phyloP scores from a whole-genome alignment of 2,329 filamentous ascomycete genomes.

The Claviceps quebecensis region DNA sequence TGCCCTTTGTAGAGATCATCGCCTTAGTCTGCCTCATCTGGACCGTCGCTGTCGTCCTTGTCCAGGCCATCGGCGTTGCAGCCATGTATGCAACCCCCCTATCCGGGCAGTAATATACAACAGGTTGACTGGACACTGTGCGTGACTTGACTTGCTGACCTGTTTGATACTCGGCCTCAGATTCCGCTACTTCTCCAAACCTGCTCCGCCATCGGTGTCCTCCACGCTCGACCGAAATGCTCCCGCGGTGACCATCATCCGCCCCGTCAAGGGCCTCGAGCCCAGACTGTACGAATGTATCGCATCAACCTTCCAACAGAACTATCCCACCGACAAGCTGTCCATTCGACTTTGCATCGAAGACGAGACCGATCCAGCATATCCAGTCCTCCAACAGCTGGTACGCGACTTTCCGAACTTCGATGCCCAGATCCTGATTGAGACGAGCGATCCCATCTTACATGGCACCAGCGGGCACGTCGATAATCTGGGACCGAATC shows the following conservation, averaged over 20 bases:
- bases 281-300: conserved; percentile 86
- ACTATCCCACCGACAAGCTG: conserved; percentile 63
- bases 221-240: conserved; percentile 37
- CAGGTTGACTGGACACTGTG: not conserved
- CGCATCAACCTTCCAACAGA: conserved; percentile 68
- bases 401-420: conserved; percentile 57
- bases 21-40: conserved; percentile 38
- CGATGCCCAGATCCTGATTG: conserved; percentile 62
- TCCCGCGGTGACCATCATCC: conserved; percentile 79
- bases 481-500: conserved; percentile 71
- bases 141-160: not conserved
- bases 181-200: conserved; percentile 38
- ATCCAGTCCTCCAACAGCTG: conserved; percentile 57
- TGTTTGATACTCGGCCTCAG: conserved; percentile 16
- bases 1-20: conserved; percentile 19
- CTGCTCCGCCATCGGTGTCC: conserved; percentile 35
- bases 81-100: conserved; percentile 31
- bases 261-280: conserved; percentile 86
- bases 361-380: conserved; percentile 59
- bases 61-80: conserved; percentile 41
- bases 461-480: conserved; percentile 35
- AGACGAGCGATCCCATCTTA: conserved; percentile 65
- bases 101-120: not conserved
- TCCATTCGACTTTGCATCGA: conserved; percentile 75
- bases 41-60: conserved; percentile 35